phyloP scores from a whole-genome alignment of 2,329 filamentous ascomycete species.

The Colletotrichum coccodes region DNA sequence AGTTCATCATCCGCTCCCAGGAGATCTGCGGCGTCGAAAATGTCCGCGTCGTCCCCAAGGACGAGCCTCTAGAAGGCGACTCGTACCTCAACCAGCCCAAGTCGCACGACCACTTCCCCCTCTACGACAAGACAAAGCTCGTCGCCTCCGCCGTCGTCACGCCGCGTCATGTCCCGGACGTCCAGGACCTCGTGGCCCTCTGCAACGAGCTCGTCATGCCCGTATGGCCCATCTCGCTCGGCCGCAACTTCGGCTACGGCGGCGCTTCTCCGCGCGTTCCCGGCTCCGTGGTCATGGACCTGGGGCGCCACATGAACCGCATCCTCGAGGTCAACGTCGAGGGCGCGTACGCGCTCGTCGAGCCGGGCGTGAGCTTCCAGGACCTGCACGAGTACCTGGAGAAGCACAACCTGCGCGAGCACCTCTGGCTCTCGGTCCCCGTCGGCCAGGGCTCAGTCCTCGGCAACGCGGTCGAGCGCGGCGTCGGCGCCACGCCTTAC shows the following conservation, averaged over 20 bases:
- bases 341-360: constrained; percentile 51
- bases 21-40: constrained; percentile 40
- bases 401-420: constrained; percentile 46
- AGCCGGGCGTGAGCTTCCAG: constrained; percentile 53
- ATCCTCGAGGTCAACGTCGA: constrained; percentile 51
- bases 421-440: constrained; percentile 55
- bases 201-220: constrained; percentile 48
- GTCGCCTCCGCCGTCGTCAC: constrained; percentile 50
- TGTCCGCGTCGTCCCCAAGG: constrained; percentile 29
- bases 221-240: constrained; percentile 49
- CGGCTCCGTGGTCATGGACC: constrained; percentile 53
- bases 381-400: constrained; percentile 45
- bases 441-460: constrained; percentile 56
- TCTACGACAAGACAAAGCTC: constrained; percentile 54
- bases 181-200: constrained; percentile 51
- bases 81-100: constrained; percentile 36
- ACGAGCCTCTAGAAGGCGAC: constrained; percentile 30
- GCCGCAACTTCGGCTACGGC: constrained; percentile 54
- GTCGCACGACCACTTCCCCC: constrained; percentile 48
- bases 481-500: constrained; percentile 57
- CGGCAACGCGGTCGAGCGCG: constrained; percentile 57
- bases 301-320: constrained; percentile 51
- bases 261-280: constrained; percentile 53
- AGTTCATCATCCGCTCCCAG: constrained; percentile 34
- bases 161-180: constrained; percentile 49